Evolutionary conservation across 345 rosid species (phyloP).

Genomic region (Lagerstroemia speciosa): DNA sequence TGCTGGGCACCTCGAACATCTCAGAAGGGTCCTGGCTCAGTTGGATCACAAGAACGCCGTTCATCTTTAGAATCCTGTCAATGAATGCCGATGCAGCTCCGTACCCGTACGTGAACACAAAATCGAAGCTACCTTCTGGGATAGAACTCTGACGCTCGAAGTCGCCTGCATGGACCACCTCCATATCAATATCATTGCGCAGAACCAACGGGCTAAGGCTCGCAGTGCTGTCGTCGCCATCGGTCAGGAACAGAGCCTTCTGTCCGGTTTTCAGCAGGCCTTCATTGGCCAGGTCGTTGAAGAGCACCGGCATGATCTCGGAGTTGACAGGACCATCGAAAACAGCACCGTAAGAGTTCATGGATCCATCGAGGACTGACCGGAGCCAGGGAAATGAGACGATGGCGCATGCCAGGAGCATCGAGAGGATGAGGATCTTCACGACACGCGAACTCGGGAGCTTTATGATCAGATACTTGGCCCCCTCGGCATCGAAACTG

Average conservation of each 20-base stretch:
- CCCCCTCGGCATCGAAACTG: constrained; percentile 5
- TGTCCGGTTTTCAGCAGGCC: constrained; percentile 37
- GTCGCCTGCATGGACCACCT: constrained; percentile 30
- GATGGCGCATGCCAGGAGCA: constrained; percentile 38
- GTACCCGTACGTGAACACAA: constrained; percentile 34
- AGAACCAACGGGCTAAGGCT: constrained; percentile 20
- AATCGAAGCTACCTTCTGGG: constrained; percentile 30
- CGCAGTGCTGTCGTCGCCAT: constrained; percentile 21
- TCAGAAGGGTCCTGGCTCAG: constrained; percentile 20
- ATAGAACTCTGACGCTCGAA: constrained; percentile 29
- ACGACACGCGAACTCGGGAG: constrained; percentile 29
- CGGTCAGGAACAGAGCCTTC: constrained; percentile 34
- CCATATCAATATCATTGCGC: constrained; percentile 21
- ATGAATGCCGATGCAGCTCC: constrained; percentile 30
- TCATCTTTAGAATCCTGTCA: constrained; percentile 47
- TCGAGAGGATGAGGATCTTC: constrained; percentile 28
- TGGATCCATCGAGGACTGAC: neutral
- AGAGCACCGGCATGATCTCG: constrained; percentile 27
- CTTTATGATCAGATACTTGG: constrained; percentile 24
- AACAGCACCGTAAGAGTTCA: neutral
- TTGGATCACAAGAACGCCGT: constrained; percentile 42
- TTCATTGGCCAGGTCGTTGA: constrained; percentile 45
- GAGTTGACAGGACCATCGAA: neutral
- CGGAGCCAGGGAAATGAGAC: constrained; percentile 27
- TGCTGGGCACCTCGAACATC: constrained; percentile 27